Evolutionary conservation across 2,329 filamentous ascomycete species (phyloP).

Genomic region (Teratosphaeriaceae sp.): DNA sequence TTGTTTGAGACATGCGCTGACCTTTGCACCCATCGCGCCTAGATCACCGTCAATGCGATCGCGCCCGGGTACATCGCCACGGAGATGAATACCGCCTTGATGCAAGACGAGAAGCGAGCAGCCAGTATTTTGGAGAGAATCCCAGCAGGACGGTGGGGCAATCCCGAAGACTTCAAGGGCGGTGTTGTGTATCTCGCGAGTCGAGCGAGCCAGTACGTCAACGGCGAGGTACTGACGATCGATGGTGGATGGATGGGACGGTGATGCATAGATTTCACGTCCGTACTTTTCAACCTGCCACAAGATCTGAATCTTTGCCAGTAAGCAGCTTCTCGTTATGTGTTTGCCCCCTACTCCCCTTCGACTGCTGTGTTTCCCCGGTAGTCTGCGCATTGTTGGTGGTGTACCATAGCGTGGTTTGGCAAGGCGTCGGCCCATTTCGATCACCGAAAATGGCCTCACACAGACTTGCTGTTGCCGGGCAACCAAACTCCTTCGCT

Average conservation of each 20-base stretch:
- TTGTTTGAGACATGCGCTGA: no score
- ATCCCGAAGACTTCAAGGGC: slow-evolving; percentile 82
- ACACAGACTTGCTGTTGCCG: no score
- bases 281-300: not conserved
- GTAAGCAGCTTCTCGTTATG: slow-evolving; percentile 83
- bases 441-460: no score
- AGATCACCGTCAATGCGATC: slow-evolving; percentile 82
- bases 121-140: slow-evolving; percentile 73
- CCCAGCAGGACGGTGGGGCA: slow-evolving; percentile 76
- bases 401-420: no score
- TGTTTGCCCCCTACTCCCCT: slow-evolving; percentile 84
- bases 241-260: slow-evolving; percentile 90
- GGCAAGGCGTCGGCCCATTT: no score
- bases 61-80: slow-evolving; percentile 86
- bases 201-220: slow-evolving; percentile 71
- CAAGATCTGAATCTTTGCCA: no score
- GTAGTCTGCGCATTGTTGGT: no score
- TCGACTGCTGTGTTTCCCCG: slow-evolving; percentile 92
- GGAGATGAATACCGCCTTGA: slow-evolving; percentile 83
- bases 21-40: no score
- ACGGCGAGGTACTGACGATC: slow-evolving; percentile 72
- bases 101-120: slow-evolving; percentile 63
- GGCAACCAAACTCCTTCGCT: no score
- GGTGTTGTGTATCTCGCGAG: slow-evolving; percentile 71
- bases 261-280: slow-evolving; percentile 34